Evolutionary conservation across 1,284 basidiomycete species (phyloP).

Genomic region (Rhodofomes roseus): DNA sequence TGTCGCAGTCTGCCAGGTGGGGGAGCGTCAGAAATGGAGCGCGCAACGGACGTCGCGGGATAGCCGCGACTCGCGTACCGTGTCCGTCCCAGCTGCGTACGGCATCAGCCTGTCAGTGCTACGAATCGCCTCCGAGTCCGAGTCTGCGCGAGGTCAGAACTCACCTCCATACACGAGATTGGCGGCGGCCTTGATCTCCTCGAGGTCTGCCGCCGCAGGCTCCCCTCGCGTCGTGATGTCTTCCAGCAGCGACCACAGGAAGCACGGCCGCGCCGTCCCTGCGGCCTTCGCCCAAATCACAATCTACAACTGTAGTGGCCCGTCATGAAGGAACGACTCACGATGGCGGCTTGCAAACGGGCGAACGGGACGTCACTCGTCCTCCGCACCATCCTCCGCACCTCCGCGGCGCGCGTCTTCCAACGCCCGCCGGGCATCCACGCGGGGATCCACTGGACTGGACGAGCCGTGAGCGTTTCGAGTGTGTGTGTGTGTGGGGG

Average conservation of each 20-base stretch:
- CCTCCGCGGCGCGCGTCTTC: constrained; percentile 15
- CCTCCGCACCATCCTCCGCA: constrained; percentile 3
- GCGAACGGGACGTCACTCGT: constrained; percentile 17
- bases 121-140: too few species aligned
- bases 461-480: too few species aligned
- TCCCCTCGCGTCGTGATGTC: not conserved
- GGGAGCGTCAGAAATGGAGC: too few species aligned
- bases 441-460: constrained; percentile 14
- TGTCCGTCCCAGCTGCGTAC: constrained; percentile 21
- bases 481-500: too few species aligned
- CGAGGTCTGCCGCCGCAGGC: constrained; percentile 5
- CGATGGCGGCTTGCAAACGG: constrained; percentile 15
- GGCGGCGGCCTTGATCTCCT: constrained; percentile 16
- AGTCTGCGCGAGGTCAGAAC: too few species aligned
- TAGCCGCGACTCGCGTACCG: constrained; percentile 8
- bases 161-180: constrained; percentile 20
- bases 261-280: constrained; percentile 10
- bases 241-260: constrained; percentile 13
- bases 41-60: too few species aligned
- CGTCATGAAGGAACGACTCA: constrained; percentile 3
- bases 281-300: not conserved
- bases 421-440: constrained; percentile 19
- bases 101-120: too few species aligned
- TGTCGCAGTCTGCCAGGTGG: constrained; percentile 35
- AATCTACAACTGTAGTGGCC: not conserved